Evolutionary conservation across 306 rosid species (phyloP).

Genomic region (Elaeagnus macrophylla): DNA sequence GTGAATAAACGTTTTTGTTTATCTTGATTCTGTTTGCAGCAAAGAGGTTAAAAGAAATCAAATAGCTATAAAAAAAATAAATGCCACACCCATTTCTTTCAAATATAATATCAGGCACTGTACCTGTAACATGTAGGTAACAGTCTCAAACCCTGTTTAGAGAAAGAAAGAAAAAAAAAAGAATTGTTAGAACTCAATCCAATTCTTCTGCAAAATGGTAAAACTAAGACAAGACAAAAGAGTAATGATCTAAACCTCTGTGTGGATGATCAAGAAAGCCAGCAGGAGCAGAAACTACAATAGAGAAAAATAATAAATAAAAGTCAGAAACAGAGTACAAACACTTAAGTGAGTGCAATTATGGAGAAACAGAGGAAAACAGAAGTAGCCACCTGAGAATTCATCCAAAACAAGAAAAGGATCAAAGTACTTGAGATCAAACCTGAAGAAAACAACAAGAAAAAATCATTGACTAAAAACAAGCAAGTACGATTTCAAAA

Average conservation of each 20-base stretch:
- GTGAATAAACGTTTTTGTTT: not conserved
- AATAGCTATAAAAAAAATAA: not conserved
- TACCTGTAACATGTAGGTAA: slow-evolving; percentile 99
- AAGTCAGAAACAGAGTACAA: slow-evolving; percentile 4
- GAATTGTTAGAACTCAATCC: not conserved
- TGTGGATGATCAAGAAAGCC: slow-evolving; percentile 99
- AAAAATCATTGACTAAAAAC: slow-evolving; percentile 13
- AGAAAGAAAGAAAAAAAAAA: not conserved
- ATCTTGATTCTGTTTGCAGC: not conserved
- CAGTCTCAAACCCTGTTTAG: slow-evolving; percentile 87
- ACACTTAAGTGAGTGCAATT: slow-evolving; percentile 3
- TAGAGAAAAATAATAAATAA: slow-evolving; percentile 10
- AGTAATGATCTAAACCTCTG: slow-evolving; percentile 43
- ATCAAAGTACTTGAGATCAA: slow-evolving; percentile 87
- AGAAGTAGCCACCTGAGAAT: slow-evolving; percentile 62
- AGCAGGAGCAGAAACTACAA: slow-evolving; percentile 87
- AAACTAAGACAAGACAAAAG: not conserved
- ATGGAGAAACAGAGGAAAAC: slow-evolving; percentile 13
- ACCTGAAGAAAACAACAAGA: slow-evolving; percentile 37
- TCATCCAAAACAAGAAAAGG: slow-evolving; percentile 92
- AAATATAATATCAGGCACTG: not conserved
- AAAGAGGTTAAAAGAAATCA: not conserved
- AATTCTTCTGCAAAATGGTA: too few species aligned
- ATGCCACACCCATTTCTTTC: not conserved
- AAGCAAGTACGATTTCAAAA: slow-evolving; percentile 3